Conservation (phyloP, 352 stramenopile species). For the Globisporangium emineosum region DNA sequence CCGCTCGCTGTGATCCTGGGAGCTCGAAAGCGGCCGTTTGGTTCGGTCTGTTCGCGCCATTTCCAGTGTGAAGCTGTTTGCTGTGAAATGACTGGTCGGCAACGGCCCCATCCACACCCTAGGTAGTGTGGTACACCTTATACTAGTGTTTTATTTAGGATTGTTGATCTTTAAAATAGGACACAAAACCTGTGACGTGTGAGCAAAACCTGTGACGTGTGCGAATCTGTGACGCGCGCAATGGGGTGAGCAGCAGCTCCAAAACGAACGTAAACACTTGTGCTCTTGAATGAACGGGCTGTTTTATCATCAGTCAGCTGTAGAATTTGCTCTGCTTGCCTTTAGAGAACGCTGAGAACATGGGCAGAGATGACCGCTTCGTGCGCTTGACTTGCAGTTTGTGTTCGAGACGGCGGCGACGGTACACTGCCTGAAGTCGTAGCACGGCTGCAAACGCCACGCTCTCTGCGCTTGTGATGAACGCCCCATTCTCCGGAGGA, state of each 20-base stretch:
- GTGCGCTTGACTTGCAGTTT: conserved; percentile 42
- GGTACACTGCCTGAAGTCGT: conserved; percentile 56
- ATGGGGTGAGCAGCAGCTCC: background rate
- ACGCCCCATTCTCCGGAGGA: conserved; percentile 42
- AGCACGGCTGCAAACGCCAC: conserved; percentile 51
- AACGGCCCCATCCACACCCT: background rate
- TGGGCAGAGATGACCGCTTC: conserved; percentile 52
- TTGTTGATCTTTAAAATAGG: background rate
- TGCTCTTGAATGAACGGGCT: too few relatives aligned
- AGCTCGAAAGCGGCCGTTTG: background rate
- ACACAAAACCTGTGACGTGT: background rate
- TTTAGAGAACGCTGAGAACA: conserved; percentile 37
- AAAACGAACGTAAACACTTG: background rate
- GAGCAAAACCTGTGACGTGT: background rate
- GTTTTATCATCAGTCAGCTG: background rate
- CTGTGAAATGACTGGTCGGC: background rate
- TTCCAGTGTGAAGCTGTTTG: background rate
- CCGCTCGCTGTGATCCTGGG: background rate
- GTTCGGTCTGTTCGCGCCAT: background rate
- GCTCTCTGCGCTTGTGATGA: conserved; percentile 48
- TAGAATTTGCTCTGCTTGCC: conserved; percentile 16
- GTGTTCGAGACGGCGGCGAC: conserved; percentile 37
- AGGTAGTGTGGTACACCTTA: background rate
- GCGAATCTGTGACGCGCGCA: background rate
- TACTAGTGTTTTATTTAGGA: background rate